Conservation (phyloP, 805 yeast genomes). For the Starmerella vaccinii region DNA sequence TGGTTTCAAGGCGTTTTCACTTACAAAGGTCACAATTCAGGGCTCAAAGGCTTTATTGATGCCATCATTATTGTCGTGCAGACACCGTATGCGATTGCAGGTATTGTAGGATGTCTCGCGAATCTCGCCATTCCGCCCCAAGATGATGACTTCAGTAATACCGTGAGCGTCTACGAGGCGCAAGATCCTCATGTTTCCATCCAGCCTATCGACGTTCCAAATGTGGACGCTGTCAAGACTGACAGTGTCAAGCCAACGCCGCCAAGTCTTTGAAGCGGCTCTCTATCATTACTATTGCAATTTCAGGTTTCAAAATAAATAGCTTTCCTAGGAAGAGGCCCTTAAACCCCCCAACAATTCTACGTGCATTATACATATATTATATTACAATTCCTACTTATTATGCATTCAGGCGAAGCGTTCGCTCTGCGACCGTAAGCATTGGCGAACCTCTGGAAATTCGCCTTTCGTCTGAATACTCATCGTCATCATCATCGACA, state of each 20-base stretch:
- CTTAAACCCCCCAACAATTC: no score
- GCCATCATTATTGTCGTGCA: constrained; percentile 63
- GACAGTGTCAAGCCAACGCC: neutral
- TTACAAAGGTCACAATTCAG: constrained; percentile 49
- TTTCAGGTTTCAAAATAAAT: no score
- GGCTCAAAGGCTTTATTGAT: constrained; percentile 51
- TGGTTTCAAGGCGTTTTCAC: constrained; percentile 62
- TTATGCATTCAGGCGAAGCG: neutral
- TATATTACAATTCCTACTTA: neutral
- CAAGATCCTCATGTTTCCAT: neutral
- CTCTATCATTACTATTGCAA: neutral
- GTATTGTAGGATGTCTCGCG: constrained; percentile 50
- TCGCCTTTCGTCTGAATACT: neutral
- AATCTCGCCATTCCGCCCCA: constrained; percentile 51
- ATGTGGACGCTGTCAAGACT: neutral
- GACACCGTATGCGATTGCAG: constrained; percentile 63
- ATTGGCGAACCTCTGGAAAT: neutral
- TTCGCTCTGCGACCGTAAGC: neutral
- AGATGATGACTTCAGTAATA: constrained; percentile 29
- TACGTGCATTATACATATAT: neutral
- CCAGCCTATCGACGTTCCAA: neutral
- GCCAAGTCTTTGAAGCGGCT: no score
- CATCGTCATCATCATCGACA: constrained; percentile 9
- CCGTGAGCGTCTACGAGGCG: neutral
- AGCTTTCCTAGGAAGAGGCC: no score